Evolutionary conservation across 169 alveolate genomes (phyloP).

Genomic region (Cyclospora cayetanensis): DNA sequence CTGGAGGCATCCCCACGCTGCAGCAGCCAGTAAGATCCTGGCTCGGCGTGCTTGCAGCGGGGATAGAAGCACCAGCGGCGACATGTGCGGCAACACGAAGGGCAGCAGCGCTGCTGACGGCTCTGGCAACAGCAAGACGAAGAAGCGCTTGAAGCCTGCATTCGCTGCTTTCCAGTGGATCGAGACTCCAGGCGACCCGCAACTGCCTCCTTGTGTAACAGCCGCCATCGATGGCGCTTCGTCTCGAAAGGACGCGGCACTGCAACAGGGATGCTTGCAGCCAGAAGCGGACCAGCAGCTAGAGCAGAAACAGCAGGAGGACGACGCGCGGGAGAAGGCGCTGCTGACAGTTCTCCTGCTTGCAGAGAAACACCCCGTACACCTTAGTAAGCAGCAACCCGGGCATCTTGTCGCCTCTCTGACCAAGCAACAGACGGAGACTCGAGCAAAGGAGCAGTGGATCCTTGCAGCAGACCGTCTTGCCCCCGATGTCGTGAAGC

Average conservation of each 20-base stretch:
- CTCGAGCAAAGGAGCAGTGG: background rate
- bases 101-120: background rate
- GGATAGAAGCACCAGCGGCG: background rate
- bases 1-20: background rate
- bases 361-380: background rate
- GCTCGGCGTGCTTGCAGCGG: background rate
- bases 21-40: background rate
- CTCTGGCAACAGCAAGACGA: background rate
- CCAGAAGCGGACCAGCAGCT: too few species aligned
- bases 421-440: background rate
- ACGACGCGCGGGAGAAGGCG: background rate
- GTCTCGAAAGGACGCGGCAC: background rate
- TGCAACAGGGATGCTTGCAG: too few species aligned
- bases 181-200: background rate
- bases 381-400: background rate
- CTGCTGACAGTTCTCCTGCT: background rate
- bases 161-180: slow-evolving; percentile 2
- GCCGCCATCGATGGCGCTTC: background rate
- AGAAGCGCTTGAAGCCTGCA: background rate
- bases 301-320: background rate
- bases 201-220: background rate
- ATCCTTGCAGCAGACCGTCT: background rate
- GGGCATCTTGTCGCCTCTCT: background rate
- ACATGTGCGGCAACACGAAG: background rate
- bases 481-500: background rate